Evolutionary conservation across 2,329 filamentous ascomycete species (phyloP).

Genomic region (Verruconis gallopava): DNA sequence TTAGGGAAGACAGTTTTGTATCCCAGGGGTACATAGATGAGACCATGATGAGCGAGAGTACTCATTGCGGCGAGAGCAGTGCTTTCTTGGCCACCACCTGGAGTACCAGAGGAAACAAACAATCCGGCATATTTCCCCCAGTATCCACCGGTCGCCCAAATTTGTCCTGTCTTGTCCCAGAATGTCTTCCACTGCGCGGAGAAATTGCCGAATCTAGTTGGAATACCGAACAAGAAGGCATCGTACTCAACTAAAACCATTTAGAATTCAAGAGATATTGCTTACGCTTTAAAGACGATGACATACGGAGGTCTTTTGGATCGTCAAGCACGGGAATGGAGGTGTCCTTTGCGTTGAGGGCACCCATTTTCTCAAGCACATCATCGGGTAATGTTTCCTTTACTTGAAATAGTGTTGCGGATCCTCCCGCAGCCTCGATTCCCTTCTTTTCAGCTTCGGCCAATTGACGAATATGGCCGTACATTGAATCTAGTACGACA

Average conservation of each 20-base stretch:
- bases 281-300: too few species aligned
- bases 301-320: conserved; percentile 25
- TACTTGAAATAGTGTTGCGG: conserved; percentile 37
- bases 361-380: conserved; percentile 82
- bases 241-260: conserved; percentile 60
- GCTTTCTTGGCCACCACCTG: conserved; percentile 85
- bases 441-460: conserved; percentile 86
- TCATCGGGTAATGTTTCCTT: conserved; percentile 76
- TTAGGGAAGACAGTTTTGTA: conserved; percentile 68
- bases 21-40: conserved; percentile 91
- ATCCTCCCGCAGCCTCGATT: conserved; percentile 43
- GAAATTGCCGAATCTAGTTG: conserved; percentile 74
- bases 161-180: conserved; percentile 80
- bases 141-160: conserved; percentile 68
- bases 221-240: conserved; percentile 84
- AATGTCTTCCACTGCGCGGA: conserved; percentile 83
- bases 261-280: too few species aligned
- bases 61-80: conserved; percentile 71
- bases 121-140: conserved; percentile 82
- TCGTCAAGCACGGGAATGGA: conserved; percentile 49
- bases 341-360: conserved; percentile 57
- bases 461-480: conserved; percentile 74
- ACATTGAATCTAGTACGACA: conserved; percentile 66
- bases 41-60: conserved; percentile 83
- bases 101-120: conserved; percentile 76